Base-by-base conservation (phyloP, 176 grass and related monocot genomes). In the Bothriochloa decipiens region DNA sequence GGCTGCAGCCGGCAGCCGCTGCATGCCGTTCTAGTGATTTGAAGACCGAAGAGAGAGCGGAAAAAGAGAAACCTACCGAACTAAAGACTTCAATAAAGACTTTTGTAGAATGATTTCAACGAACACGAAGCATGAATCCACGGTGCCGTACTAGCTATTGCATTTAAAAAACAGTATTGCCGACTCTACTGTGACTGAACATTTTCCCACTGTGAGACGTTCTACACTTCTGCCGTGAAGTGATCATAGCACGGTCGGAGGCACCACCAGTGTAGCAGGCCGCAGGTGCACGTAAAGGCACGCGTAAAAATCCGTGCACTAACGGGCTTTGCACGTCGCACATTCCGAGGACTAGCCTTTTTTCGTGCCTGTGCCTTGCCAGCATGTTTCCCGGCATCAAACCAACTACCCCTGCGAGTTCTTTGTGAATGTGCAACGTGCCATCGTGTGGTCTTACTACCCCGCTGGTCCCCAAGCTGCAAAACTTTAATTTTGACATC, bases 301-400 rank as follows among this genome's bases (percentile, higher is more conserved):
- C 13, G 53, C 77, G 69, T 79, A 41, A 86, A 86, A 90, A 86
- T 74, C 60, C 52, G 88, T 33, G 88, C 84, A 5, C 27, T 57
- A 70, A 50, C 67, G 40, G 41, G 74, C 27, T 14, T 42, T n/a
- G 65, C 78, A 81, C 78, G 65, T 69, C 50, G 12, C 45, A 17
- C 36, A 74, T 35, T 67, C 67, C 88, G 46, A 86, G 16, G 26
- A 3, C 16, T 7, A 46, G 22, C 70, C 70, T 52, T 77, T 72
- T 52, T 77, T 72, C 53, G 11, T 78, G 42, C 32, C 22, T 23
- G 53, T 26, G 20, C 28, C 42, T 25, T 20, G 4, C 26, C 88
- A 83, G 79, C 78, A 73, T 86, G 88, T 90, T 79, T 90, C 88
- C 88, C 88, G 80, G 84, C 80, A 62, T 83, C 84, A 74, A 90